Conservation (phyloP, 1,139 yeast genomes). For the Magnusiomyces suaveolens region DNA sequence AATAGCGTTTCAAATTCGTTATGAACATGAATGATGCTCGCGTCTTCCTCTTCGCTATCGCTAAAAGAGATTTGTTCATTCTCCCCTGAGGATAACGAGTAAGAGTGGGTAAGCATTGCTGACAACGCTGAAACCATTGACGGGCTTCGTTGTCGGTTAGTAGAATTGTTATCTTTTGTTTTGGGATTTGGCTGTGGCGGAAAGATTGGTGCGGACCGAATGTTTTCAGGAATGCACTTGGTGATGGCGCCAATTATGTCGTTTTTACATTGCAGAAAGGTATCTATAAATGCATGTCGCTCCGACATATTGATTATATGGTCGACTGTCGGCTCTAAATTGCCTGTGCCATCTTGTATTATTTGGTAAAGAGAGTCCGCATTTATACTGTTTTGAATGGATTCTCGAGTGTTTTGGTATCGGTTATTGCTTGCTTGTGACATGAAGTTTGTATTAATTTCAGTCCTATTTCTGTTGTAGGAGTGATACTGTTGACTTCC, state of each 20-base stretch:
- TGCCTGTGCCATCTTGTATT: neutral
- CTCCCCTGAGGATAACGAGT: neutral
- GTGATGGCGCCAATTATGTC: conserved; percentile 2
- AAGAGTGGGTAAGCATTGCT: neutral
- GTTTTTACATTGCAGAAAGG: conserved; percentile 1
- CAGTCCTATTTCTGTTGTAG: neutral
- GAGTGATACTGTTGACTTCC: neutral
- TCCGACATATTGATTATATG: neutral
- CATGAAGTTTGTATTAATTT: neutral
- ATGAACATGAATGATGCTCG: neutral
- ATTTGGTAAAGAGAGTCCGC: conserved; percentile 1
- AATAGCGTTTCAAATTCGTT: neutral
- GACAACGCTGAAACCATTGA: neutral
- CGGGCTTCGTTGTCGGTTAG: neutral
- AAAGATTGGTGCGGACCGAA: neutral
- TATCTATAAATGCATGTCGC: neutral
- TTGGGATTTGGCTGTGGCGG: neutral
- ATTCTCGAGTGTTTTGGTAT: too few species aligned
- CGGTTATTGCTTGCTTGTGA: neutral
- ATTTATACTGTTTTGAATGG: neutral
- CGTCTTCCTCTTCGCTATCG: neutral
- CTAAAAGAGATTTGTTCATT: neutral
- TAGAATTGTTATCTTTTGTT: neutral
- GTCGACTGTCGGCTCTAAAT: neutral
- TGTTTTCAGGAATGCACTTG: conserved; percentile 1